Percentiles rank a stretch among this genome's conserved stretches.
Evolutionary conservation across 306 rosid genomes (phyloP).

Genomic region (Prinsepia uniflora): DNA sequence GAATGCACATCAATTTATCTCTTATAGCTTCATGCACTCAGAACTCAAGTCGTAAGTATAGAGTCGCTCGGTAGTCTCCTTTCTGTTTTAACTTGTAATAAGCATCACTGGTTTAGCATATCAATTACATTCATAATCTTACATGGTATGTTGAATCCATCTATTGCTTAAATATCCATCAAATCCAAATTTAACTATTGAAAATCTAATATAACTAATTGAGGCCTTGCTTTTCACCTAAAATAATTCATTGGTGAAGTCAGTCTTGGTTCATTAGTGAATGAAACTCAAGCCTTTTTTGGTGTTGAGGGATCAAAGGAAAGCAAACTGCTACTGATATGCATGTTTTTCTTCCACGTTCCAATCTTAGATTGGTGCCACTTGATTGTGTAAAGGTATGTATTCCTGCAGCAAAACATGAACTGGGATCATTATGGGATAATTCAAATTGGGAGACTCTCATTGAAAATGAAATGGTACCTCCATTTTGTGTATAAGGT

Average conservation of each 20-base stretch:
- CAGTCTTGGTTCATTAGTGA: neutral
- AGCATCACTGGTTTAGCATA: neutral
- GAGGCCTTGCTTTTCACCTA: neutral
- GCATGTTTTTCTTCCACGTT: conserved; percentile 17
- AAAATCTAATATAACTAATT: neutral
- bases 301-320: too few species aligned
- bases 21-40: neutral
- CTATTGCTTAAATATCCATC: neutral
- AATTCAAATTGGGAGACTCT: too few species aligned
- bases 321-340: neutral
- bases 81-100: too few species aligned
- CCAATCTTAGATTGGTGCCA: conserved; percentile 32
- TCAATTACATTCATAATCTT: neutral
- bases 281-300: neutral
- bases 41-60: too few species aligned
- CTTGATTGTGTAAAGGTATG: conserved; percentile 30
- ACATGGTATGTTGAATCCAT: neutral
- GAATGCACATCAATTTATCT: conserved; percentile 13
- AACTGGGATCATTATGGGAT: neutral
- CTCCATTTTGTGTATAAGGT: conserved; percentile 30
- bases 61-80: too few species aligned
- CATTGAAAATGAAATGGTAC: neutral
- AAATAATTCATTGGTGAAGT: neutral
- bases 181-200: neutral
- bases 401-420: conserved; percentile 27